These are phyloP conservation scores for Venturia asperata DNA, from an alignment of 2,329 filamentous ascomycete species.

Conservation along the genomic window DNA sequence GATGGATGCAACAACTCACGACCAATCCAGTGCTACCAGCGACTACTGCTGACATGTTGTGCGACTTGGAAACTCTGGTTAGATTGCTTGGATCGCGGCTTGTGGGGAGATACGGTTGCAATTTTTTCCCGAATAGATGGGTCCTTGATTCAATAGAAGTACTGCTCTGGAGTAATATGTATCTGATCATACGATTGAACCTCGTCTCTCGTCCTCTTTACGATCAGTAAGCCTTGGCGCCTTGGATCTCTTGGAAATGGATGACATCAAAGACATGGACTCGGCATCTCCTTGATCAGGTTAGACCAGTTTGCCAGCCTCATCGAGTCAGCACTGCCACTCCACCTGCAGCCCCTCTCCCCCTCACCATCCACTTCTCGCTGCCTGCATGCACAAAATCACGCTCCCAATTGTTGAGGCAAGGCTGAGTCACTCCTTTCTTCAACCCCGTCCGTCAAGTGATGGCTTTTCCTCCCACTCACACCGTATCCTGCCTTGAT, in stretches of 20 bases:
- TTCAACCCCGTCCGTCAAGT: background rate
- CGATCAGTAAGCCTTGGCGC: background rate
- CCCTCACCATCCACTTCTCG: background rate
- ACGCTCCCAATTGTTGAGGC: conserved; percentile 1
- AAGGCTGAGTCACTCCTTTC: background rate
- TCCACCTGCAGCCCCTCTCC: background rate
- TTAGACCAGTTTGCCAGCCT: background rate
- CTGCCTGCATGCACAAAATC: background rate
- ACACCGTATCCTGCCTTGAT: background rate
- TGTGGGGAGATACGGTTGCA: background rate
- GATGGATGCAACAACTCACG: conserved; percentile 28
- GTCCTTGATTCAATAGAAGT: no score
- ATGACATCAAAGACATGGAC: background rate
- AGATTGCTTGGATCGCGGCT: background rate
- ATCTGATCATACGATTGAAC: background rate
- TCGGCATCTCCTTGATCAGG: background rate
- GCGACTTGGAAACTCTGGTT: background rate
- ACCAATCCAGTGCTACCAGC: conserved; percentile 61
- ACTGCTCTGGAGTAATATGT: no score
- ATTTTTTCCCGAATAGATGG: background rate
- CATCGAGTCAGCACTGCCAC: background rate
- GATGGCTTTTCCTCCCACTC: background rate
- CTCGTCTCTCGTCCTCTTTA: background rate
- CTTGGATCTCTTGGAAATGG: background rate
- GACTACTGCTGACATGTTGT: conserved; percentile 45